Base-by-base conservation (phyloP, 352 stramenopile species). In the Phytopythium mirpurense region DNA sequence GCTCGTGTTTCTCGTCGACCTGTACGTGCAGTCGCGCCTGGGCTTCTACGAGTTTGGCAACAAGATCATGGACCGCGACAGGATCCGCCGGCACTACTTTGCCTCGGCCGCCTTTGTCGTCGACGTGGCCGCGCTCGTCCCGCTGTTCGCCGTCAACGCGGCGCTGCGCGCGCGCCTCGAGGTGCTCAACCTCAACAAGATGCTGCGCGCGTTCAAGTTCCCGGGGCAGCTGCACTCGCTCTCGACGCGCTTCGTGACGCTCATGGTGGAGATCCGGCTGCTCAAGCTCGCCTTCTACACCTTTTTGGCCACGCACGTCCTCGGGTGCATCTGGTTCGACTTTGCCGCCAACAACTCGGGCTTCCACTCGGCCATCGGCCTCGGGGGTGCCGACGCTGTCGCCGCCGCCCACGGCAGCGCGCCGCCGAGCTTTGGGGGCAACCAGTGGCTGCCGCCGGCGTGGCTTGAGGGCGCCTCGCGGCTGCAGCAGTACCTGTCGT, bases 251-350 rank as follows among this genome's bases (percentile, higher is more conserved):
- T 78, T 70, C 38, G 44, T 80, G 26, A 78, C 65, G 34, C 60
- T 67, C 14, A 67, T 61, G 11, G 72, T 69, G 14, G 69, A 83
- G 24, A 45, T 83, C 8, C 58, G 73, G 0, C 35, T 81, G 10
- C 77, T 77, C 59, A 83, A 83, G 65, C 62, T 83, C 1, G 40
- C 78, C 15, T 83, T 78, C 56, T 80, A 83, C 54, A 70, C 68
- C 8, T 78, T 78, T 36, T 45, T 83, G 21, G 54, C 80, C 3
- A 58, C 69, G 4, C 72, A 83, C 55, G 54, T 80, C 24, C 72
- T 83, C 32, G 72, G 72, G 6, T 83, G 64, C 49, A 67, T 78
- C 24, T 83, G 68, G 53, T 83, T 76, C 48, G 67, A 83, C 46
- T 83, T 83, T 56, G 71, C 62, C 1, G 67, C 70, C 5, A 64